Percentiles rank a stretch among this genome's conserved stretches.
These are phyloP conservation scores for Fusarium caatingaense DNA, from an alignment of 2,329 filamentous ascomycete species.

Conservation along the genomic window DNA sequence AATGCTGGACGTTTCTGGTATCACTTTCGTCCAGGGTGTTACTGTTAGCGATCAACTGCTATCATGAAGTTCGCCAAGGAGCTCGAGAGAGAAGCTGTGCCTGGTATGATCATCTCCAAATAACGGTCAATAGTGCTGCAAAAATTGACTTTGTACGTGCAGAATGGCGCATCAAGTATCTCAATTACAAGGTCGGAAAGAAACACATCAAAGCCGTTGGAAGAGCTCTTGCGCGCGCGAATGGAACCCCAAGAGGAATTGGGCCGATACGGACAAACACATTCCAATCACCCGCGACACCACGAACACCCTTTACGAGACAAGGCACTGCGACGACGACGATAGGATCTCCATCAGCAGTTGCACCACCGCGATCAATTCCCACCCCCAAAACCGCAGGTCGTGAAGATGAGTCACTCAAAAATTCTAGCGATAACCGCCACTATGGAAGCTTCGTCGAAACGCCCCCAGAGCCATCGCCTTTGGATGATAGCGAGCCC, in stretches of 20 bases:
- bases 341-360: constrained; percentile 21
- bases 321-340: constrained; percentile 10
- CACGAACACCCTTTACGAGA: constrained; percentile 31
- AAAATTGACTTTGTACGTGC: constrained; percentile 21
- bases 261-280: constrained; percentile 50
- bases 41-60: neutral
- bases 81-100: constrained; percentile 87
- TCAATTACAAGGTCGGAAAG: constrained; percentile 96
- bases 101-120: constrained; percentile 63
- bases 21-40: constrained; percentile 22
- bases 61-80: constrained; percentile 79
- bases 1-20: constrained; percentile 29
- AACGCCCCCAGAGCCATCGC: constrained; percentile 51
- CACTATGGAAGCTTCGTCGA: constrained; percentile 67
- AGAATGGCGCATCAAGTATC: constrained; percentile 94
- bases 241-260: constrained; percentile 60
- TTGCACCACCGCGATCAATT: constrained; percentile 33
- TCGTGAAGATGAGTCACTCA: constrained; percentile 57
- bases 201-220: constrained; percentile 89
- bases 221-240: constrained; percentile 74
- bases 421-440: constrained; percentile 52
- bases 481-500: constrained; percentile 41
- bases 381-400: constrained; percentile 28
- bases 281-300: constrained; percentile 40
- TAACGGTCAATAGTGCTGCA: constrained; percentile 3